These are phyloP conservation scores for Celoporthe dispersa DNA, from an alignment of 2,329 filamentous ascomycete genomes.

Conservation along the genomic window DNA sequence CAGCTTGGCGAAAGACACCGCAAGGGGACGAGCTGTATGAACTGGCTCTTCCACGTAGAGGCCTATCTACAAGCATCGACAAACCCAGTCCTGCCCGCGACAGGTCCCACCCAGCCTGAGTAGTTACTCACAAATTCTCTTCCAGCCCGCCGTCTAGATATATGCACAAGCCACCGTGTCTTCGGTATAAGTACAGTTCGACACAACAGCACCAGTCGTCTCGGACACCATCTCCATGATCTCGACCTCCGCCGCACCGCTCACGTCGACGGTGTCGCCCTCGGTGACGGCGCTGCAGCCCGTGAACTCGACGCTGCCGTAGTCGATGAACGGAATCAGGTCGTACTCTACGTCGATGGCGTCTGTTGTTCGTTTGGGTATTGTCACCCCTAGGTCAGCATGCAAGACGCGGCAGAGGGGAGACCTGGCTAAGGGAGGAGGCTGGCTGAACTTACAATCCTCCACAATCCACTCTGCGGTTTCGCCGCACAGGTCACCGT, in stretches of 20 bases:
- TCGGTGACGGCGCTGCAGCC: neutral
- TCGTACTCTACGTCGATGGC: neutral
- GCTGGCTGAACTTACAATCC: neutral
- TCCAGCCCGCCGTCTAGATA: neutral
- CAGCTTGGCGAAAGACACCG: neutral
- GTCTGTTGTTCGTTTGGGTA: neutral
- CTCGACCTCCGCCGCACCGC: neutral
- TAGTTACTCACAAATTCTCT: neutral
- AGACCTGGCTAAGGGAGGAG: neutral
- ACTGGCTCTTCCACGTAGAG: no score
- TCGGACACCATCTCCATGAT: neutral
- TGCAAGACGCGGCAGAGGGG: neutral
- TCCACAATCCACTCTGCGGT: slow-evolving; percentile 3
- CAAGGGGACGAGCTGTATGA: neutral
- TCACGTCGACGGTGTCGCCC: neutral
- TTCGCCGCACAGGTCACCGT: neutral
- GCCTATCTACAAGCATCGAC: neutral
- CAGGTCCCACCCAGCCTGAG: neutral
- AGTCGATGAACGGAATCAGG: neutral
- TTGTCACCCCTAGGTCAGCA: neutral
- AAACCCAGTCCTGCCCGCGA: neutral
- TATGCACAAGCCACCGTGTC: slow-evolving; percentile 1
- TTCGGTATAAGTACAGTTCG: neutral
- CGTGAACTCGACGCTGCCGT: neutral
- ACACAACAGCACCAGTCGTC: neutral